Base-by-base conservation (phyloP, 768 basidiomycete species). In the Hemileccinum impolitum region DNA sequence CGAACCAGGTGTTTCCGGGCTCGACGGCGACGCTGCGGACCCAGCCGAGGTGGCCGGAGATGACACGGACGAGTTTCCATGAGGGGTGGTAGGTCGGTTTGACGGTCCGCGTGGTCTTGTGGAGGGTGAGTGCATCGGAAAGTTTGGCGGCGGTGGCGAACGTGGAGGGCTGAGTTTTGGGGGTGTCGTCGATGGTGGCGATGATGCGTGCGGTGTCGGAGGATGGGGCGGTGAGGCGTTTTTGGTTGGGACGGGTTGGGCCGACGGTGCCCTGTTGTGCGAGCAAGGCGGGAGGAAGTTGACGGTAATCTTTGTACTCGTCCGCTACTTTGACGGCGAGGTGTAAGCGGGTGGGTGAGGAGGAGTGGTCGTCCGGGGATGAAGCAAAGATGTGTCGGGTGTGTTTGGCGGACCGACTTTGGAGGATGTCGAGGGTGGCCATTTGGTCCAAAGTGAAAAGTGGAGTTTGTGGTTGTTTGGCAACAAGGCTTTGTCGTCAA, bases 1-100 rank as follows among this genome's bases (percentile, higher is more conserved):
- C 96, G 56, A 99, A 98, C 96, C 96, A 99, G 64, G 94, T 72
- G 73, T 99, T 99, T 10, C 94, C 96, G 10, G 95, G 95, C 69
- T 98, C 96, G 32, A 99, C 93, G 3, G 96, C 93, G 14, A 90
- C 88, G 60, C 88, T 87, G 48, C 96, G 82, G 14, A 99, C 95
- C 96, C 96, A 99, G 10, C 96, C 96, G 52, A 99, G 69, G 70
- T 99, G 95, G 0, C 96, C 96, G 1, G 94, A 96, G 50, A 99
- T 97, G 58, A 99, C 96, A 42, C 95, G 87, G 54, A 85, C 76
- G 43, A 99, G 84, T 68, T 96, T 96, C 96, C 95, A 98, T 55
- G 84, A 88, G 6, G 96, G 81, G 60, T 99, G 96, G 63, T 93
- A 98, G 12, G 87, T 90, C 7, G 96, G 96, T 67, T 97, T 96